Evolutionary conservation across 2,329 filamentous ascomycete genomes (phyloP), one percentile per base, ranked within the genome.

Genomic region (Colletotrichum scovillei): DNA sequence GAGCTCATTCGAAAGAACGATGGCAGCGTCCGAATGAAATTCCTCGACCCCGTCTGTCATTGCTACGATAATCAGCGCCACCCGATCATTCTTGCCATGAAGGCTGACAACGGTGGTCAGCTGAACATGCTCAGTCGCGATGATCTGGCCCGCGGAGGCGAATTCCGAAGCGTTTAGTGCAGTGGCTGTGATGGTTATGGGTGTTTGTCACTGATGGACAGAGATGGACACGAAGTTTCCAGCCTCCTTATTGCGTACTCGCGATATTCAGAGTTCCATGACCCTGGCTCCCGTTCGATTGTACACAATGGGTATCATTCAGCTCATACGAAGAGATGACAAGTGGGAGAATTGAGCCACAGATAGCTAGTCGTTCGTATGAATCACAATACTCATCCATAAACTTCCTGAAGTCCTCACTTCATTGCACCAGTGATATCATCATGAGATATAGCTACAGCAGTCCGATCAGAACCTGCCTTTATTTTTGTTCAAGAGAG

Each of bases 21-120:
- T 49, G 42, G 42, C 42, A 49, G 63, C 24, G 38, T 65, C 22
- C 52, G 63, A 14, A 57, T 65, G 63, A 42, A 28, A n/a, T 65
- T 65, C 24, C 14, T 65, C 11, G 52, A 57, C 22, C 63, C 63
- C 11, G 35, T 56, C n/a, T 57, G 63, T 52, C 9, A 56, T n/a
- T 56, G 52, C 32, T 65, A 57, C 32, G 16, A 65, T 5, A 12
- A 16, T 35, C 42, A 38, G 58, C 11, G 46, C 11, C 35, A 28
- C 11, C 59, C 19, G 24, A 5, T 46, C 7, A 11, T 38, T 8
- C 28, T 57, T 30, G 26, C 19, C 7, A 30, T 19, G 16, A 11
- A 30, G 55, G 55, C 55, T 57, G 55, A 26, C 16, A 30, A 30
- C 9, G 16, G 16, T 8, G 26, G 30, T 11, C 14, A 5, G 26